Conservation (phyloP, 306 rosid genomes). For the Benincasa hispida region DNA sequence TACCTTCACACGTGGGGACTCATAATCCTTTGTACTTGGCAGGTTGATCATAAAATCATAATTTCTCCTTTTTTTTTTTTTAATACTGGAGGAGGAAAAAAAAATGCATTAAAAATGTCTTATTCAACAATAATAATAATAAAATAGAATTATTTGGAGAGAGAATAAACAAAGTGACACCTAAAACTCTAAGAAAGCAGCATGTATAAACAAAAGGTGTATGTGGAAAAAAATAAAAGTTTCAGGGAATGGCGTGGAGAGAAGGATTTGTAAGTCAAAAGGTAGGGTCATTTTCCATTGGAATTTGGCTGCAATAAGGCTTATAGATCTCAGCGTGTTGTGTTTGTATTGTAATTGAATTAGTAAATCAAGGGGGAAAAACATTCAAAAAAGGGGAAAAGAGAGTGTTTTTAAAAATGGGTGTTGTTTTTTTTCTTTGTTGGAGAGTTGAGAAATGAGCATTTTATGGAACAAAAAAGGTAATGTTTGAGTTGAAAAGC, state of each 20-base stretch:
- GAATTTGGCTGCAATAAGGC: neutral
- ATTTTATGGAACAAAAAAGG: neutral
- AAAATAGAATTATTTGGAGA: neutral
- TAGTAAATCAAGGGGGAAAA: neutral
- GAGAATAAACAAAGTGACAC: neutral
- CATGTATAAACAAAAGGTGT: neutral
- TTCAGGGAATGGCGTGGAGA: neutral
- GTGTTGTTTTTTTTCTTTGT: neutral
- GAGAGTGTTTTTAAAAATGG: neutral
- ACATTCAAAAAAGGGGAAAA: too few species aligned
- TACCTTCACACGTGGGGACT: conserved; percentile 2
- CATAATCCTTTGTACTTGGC: neutral
- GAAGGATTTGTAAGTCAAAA: neutral
- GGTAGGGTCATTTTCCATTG: neutral
- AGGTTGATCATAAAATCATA: neutral
- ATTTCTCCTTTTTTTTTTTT: neutral
- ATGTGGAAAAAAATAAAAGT: neutral
- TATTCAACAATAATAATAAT: neutral
- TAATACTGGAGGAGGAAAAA: neutral
- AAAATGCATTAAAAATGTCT: neutral
- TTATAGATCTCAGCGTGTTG: neutral
- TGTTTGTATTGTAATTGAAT: neutral
- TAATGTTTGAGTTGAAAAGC: neutral
- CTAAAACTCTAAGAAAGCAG: neutral
- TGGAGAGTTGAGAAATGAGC: neutral